Conservation (phyloP, 352 stramenopile species). For the Peronospora farinosa region DNA sequence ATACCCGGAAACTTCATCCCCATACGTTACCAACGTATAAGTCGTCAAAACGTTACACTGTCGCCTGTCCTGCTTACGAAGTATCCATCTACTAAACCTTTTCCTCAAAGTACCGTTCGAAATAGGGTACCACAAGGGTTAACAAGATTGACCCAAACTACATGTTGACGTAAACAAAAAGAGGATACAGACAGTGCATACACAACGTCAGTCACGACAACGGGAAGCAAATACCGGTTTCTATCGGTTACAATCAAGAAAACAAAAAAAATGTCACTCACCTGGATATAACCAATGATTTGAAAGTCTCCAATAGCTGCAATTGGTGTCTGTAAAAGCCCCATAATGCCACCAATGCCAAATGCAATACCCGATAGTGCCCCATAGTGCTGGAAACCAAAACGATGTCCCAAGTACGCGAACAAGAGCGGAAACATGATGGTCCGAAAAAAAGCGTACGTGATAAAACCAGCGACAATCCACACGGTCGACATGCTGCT, state of each 20-base stretch:
- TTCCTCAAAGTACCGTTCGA: conserved; percentile 34
- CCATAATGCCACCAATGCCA: conserved; percentile 52
- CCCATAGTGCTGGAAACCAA: conserved; percentile 84
- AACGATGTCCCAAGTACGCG: conserved; percentile 64
- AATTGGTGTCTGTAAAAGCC: conserved; percentile 60
- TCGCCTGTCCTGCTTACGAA: conserved; percentile 18
- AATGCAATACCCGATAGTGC: conserved; percentile 75
- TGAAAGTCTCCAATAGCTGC: conserved; percentile 42
- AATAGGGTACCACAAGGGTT: conserved; percentile 44
- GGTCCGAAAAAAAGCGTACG: conserved; percentile 77
- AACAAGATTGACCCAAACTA: conserved; percentile 48
- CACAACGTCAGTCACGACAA: no score
- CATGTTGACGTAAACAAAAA: background rate
- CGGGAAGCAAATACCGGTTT: background rate
- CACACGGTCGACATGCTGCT: conserved; percentile 29
- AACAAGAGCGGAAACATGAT: conserved; percentile 84
- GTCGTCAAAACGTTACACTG: conserved; percentile 14
- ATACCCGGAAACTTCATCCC: background rate
- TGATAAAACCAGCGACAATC: conserved; percentile 55
- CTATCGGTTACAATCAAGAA: no score
- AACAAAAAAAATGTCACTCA: conserved; percentile 16
- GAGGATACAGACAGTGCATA: background rate
- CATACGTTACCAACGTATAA: background rate
- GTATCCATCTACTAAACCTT: conserved; percentile 19
- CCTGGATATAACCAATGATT: conserved; percentile 43